Evolutionary conservation across 208 protist genomes (phyloP).

Genomic region (Ichthyophonus hoferi): DNA sequence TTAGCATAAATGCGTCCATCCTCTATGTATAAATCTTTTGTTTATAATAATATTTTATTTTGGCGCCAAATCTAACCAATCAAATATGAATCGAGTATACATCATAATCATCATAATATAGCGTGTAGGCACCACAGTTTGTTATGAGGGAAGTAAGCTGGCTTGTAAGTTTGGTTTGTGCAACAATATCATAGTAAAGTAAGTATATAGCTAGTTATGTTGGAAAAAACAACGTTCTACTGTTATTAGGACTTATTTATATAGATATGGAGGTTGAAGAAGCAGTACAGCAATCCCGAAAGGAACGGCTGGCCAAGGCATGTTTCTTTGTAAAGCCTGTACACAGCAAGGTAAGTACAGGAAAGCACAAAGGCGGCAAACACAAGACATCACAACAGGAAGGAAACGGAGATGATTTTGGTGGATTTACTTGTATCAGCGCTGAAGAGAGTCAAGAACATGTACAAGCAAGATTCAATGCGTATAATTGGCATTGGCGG

Average conservation of each 20-base stretch:
- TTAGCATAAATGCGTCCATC: too few species aligned
- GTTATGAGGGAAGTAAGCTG: too few species aligned
- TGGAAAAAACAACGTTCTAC: too few species aligned
- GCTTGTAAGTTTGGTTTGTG: too few species aligned
- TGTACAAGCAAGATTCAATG: not conserved
- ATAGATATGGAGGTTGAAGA: not conserved
- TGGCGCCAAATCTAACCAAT: not conserved
- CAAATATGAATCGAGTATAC: not conserved
- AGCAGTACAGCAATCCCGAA: not conserved
- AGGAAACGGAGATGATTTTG: not conserved
- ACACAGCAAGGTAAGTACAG: not conserved
- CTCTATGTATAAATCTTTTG: too few species aligned
- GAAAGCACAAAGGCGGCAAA: not conserved
- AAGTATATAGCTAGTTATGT: too few species aligned
- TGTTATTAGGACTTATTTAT: not conserved
- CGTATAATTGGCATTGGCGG: not conserved
- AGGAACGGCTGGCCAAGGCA: not conserved
- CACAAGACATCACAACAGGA: not conserved
- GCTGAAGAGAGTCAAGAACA: not conserved
- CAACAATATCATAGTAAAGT: too few species aligned
- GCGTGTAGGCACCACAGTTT: too few species aligned
- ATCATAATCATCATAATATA: too few species aligned
- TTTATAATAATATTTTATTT: not conserved
- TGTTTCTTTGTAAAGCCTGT: not conserved
- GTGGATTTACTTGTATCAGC: not conserved